phyloP scores from a whole-genome alignment of 2,329 filamentous ascomycete species.

The Beauveria bassiana region DNA sequence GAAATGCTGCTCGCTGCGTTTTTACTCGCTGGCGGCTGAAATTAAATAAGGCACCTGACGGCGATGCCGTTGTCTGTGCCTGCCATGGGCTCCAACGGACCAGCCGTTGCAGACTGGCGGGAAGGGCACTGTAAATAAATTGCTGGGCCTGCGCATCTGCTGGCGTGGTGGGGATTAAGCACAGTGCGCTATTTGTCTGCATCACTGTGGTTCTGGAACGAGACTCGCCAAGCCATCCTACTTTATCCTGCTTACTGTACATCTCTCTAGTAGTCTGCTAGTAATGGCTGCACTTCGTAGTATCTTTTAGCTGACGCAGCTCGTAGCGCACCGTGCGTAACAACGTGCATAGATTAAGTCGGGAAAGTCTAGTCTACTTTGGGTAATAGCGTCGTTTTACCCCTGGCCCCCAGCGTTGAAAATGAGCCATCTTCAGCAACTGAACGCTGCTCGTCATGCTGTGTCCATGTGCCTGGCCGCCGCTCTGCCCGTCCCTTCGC shows the following conservation, averaged over 20 bases:
- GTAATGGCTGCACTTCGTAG: neutral
- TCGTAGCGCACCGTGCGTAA: neutral
- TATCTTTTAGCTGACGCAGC: constrained; percentile 5
- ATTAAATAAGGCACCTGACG: neutral
- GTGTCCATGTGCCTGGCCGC: neutral
- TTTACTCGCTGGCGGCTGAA: neutral
- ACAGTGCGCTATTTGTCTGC: neutral
- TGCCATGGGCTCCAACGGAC: neutral
- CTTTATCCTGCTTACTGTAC: neutral
- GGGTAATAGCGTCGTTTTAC: neutral
- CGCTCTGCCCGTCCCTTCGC: neutral
- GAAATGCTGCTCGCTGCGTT: neutral
- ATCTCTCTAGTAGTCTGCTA: neutral
- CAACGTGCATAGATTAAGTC: neutral
- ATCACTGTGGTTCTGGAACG: constrained; percentile 6
- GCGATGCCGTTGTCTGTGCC: neutral
- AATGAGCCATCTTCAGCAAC: neutral
- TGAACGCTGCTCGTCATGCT: neutral
- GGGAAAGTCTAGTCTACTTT: neutral
- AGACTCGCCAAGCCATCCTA: neutral
- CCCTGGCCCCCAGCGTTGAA: constrained; percentile 2
- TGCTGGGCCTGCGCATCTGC: neutral
- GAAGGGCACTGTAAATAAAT: neutral
- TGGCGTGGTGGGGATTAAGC: neutral
- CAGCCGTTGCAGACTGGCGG: neutral